A percentile compares a stretch with the other conserved stretches of the same genome.
Evolutionary conservation across 2,329 filamentous ascomycete species (phyloP).

Genomic region (Talaromyces marneffei): DNA sequence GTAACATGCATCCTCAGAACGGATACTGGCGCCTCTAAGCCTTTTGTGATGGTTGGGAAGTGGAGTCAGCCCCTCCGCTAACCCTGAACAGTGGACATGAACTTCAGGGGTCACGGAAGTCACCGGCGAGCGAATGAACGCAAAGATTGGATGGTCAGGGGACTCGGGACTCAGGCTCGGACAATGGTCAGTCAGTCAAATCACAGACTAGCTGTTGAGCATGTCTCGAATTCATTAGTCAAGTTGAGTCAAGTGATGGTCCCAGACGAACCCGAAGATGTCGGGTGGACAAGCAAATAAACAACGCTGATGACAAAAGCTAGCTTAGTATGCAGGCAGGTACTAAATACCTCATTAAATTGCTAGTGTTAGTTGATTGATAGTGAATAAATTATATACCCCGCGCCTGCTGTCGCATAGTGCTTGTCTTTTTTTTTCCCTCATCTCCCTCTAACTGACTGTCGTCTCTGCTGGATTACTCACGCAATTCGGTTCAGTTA

Average conservation of each 20-base stretch:
- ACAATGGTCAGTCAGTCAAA: neutral
- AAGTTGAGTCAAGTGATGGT: neutral
- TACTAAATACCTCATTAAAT: neutral
- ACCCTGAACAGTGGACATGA: neutral
- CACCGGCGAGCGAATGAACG: neutral
- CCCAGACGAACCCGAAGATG: neutral
- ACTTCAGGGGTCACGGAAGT: neutral
- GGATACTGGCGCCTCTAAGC: neutral
- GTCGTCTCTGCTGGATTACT: neutral
- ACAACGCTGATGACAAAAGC: neutral
- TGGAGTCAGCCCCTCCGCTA: constrained; percentile 4
- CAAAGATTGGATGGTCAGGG: constrained; percentile 1
- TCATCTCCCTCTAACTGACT: neutral
- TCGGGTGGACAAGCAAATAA: neutral
- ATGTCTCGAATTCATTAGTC: neutral
- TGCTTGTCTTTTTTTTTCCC: neutral
- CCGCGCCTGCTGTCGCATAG: neutral
- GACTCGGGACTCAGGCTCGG: neutral
- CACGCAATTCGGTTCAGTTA: neutral
- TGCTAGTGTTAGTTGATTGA: neutral
- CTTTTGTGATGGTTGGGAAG: neutral
- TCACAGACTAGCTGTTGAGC: neutral
- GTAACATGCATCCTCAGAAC: neutral
- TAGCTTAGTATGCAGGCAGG: neutral
- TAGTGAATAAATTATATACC: neutral